Evolutionary conservation across 139 green algal species (phyloP).

Genomic region (Tetradesmus lagerheimii): DNA sequence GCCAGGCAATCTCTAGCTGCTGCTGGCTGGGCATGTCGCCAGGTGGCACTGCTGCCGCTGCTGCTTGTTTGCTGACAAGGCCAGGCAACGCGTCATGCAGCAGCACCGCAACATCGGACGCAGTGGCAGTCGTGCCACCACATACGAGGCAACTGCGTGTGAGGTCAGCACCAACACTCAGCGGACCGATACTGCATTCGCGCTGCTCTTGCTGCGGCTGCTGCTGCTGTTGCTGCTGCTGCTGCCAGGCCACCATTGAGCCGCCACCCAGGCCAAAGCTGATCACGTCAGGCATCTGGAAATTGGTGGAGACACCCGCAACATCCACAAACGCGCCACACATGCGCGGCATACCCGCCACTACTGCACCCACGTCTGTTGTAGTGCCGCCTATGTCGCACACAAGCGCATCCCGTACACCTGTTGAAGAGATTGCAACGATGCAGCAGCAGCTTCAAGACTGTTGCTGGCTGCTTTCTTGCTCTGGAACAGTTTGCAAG

Average conservation of each 20-base stretch:
- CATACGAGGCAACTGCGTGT: conserved; percentile 30
- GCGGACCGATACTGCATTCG: conserved; percentile 51
- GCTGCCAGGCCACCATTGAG: conserved; percentile 37
- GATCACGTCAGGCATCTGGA: conserved; percentile 54
- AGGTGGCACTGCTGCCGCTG: not conserved
- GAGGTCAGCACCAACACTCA: conserved; percentile 53
- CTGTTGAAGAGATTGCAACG: not conserved
- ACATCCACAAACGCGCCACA: conserved; percentile 11
- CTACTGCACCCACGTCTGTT: conserved; percentile 55
- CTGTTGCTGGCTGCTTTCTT: not conserved
- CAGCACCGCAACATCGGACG: conserved; percentile 58
- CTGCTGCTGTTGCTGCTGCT: not conserved
- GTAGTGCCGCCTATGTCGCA: conserved; percentile 66
- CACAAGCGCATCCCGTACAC: conserved; percentile 50
- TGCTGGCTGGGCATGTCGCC: not conserved
- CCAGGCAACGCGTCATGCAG: conserved; percentile 38
- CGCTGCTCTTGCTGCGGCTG: conserved; percentile 10
- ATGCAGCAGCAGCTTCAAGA: not conserved
- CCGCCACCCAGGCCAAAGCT: conserved; percentile 55
- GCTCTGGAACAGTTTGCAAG: too few species aligned
- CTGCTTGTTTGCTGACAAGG: not conserved
- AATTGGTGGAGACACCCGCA: conserved; percentile 50
- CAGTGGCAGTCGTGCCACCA: conserved; percentile 48
- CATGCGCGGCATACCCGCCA: conserved; percentile 48
- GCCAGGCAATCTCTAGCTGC: conserved; percentile 16